Conservation (phyloP, 805 yeast species). For the Yamadazyma nakazawae region DNA sequence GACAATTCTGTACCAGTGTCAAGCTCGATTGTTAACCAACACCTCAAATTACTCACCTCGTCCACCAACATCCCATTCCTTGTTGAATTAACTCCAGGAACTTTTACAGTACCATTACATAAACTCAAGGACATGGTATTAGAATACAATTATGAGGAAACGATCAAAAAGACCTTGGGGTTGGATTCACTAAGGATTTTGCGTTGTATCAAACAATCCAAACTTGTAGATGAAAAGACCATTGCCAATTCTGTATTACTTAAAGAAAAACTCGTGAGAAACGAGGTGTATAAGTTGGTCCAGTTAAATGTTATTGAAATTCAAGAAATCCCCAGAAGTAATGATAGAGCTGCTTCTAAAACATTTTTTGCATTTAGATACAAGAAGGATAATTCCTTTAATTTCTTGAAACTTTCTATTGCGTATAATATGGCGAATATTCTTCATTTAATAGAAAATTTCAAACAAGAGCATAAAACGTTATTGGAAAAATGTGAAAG, state of each 20-base stretch:
- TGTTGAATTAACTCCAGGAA: constrained; percentile 51
- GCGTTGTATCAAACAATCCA: constrained; percentile 68
- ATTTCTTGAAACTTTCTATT: constrained; percentile 38
- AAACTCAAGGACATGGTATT: constrained; percentile 46
- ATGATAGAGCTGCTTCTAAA: constrained; percentile 87
- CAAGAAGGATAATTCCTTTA: constrained; percentile 37
- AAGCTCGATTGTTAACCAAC: constrained; percentile 49
- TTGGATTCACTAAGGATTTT: constrained; percentile 66
- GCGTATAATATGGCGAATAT: constrained; percentile 52
- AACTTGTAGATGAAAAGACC: constrained; percentile 80
- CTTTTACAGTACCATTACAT: constrained; percentile 60
- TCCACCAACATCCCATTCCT: constrained; percentile 57
- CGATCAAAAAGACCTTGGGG: constrained; percentile 61
- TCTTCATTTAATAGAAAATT: constrained; percentile 46
- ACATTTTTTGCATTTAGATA: constrained; percentile 81
- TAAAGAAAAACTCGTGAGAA: constrained; percentile 73
- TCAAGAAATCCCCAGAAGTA: constrained; percentile 91
- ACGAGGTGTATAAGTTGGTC: constrained; percentile 62
- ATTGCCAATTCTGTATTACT: constrained; percentile 72
- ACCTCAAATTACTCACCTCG: constrained; percentile 62
- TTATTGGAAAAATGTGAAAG: constrained; percentile 78
- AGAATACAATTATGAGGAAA: constrained; percentile 50
- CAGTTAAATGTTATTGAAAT: constrained; percentile 73
- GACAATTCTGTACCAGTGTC: constrained; percentile 27
- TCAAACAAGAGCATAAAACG: constrained; percentile 59